Percentiles rank a stretch among this genome's conserved stretches.
phyloP scores from a whole-genome alignment of 2,329 filamentous ascomycete genomes.

The Nannizziopsis barbatae region DNA sequence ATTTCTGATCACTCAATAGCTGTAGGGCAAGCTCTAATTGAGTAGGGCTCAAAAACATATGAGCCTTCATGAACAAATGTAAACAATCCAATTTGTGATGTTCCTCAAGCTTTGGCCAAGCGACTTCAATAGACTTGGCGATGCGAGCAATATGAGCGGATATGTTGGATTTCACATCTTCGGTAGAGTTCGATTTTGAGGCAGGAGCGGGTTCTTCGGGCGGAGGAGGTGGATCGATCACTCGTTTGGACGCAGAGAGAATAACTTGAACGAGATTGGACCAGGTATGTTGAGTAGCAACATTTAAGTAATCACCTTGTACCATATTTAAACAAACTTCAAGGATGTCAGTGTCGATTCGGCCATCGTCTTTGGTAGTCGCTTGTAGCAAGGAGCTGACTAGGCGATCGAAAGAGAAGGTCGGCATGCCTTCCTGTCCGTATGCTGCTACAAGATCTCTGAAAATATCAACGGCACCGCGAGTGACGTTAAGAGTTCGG shows the following conservation, averaged over 20 bases:
- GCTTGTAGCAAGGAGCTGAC: constrained; percentile 28
- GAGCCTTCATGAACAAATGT: constrained; percentile 28
- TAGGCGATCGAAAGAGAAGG: constrained; percentile 28
- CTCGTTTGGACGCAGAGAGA: constrained; percentile 27
- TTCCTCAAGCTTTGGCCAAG: constrained; percentile 29
- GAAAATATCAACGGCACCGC: constrained; percentile 33
- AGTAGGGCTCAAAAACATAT: constrained; percentile 28
- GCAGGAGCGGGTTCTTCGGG: constrained; percentile 14
- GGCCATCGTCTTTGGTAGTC: constrained; percentile 28
- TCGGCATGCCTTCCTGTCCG: constrained; percentile 30
- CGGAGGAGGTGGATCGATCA: constrained; percentile 19
- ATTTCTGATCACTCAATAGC: constrained; percentile 24
- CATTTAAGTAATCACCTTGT: constrained; percentile 28
- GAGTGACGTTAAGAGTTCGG: constrained; percentile 32
- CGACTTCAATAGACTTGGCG: constrained; percentile 26
- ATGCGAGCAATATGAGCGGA: constrained; percentile 30
- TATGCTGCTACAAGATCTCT: constrained; percentile 32
- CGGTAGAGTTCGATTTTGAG: background rate
- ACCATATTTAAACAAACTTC: constrained; percentile 32
- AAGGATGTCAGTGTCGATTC: constrained; percentile 31
- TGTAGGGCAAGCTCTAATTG: constrained; percentile 32
- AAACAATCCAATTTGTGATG: constrained; percentile 29
- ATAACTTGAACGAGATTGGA: constrained; percentile 26
- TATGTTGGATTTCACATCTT: constrained; percentile 23
- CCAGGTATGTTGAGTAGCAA: constrained; percentile 23